Evolutionary conservation across 129 eudicot species (phyloP).

Genomic region (Chrysanthemum lavandulifolium): DNA sequence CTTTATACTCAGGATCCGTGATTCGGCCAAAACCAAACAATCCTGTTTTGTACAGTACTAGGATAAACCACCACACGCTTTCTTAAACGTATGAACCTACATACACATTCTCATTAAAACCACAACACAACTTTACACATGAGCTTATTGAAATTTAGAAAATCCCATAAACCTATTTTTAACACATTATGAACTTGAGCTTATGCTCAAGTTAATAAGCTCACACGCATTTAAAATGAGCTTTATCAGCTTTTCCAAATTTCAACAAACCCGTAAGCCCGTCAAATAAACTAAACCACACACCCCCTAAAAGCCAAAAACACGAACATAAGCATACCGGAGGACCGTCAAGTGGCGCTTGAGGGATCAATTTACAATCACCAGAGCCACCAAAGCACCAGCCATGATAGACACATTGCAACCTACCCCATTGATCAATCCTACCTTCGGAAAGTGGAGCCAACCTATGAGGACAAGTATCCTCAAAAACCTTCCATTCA

Average conservation of each 20-base stretch:
- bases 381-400: constrained; percentile 92
- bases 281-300: constrained; percentile 39
- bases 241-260: too few species aligned
- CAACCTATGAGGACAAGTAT: constrained; percentile 74
- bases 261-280: too few species aligned
- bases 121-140: neutral
- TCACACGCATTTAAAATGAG: too few species aligned
- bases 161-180: too few species aligned
- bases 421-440: constrained; percentile 83
- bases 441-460: constrained; percentile 91
- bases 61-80: constrained; percentile 5
- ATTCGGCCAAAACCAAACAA: constrained; percentile 6
- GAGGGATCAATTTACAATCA: constrained; percentile 80
- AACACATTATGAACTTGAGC: too few species aligned
- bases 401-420: constrained; percentile 95
- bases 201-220: too few species aligned
- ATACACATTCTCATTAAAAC: neutral
- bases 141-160: too few species aligned
- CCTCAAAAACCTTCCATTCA: constrained; percentile 87
- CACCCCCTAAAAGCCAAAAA: too few species aligned
- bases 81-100: neutral
- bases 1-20: neutral
- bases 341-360: constrained; percentile 88
- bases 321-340: constrained; percentile 37
- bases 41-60: neutral